Evolutionary conservation across 805 yeast species (phyloP).

Genomic region (Monosporozyma servazzii): DNA sequence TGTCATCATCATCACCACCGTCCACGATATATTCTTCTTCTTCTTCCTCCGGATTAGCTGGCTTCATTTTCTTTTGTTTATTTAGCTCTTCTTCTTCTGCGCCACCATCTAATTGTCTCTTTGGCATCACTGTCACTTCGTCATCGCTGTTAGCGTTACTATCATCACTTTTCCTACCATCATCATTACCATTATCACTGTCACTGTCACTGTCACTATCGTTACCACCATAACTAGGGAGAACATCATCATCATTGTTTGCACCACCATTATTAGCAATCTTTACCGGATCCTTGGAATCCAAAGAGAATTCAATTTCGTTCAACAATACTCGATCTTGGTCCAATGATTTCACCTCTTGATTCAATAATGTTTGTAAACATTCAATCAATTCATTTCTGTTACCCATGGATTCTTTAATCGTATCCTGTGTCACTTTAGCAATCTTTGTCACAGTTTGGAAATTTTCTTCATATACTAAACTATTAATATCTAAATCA

Average conservation of each 20-base stretch:
- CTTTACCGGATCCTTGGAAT: slow-evolving; percentile 18
- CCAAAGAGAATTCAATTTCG: slow-evolving; percentile 21
- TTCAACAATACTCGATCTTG: slow-evolving; percentile 22
- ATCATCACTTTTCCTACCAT: not conserved
- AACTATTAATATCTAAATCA: slow-evolving; percentile 22
- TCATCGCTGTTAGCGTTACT: not conserved
- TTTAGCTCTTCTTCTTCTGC: slow-evolving; percentile 2
- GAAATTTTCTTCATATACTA: slow-evolving; percentile 22
- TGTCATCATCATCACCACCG: slow-evolving; percentile 4
- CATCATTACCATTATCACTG: not conserved
- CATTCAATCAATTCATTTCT: slow-evolving; percentile 22
- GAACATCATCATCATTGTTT: slow-evolving; percentile 10
- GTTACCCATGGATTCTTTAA: slow-evolving; percentile 21
- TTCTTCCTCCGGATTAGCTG: slow-evolving; percentile 5
- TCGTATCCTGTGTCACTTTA: slow-evolving; percentile 22
- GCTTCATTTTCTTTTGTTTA: slow-evolving; percentile 4
- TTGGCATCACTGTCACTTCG: not conserved
- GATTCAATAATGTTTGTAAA: slow-evolving; percentile 20
- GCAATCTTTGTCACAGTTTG: slow-evolving; percentile 28
- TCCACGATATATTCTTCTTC: slow-evolving; percentile 12
- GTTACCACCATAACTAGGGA: slow-evolving; percentile 25
- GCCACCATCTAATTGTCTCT: not conserved
- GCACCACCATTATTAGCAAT: not conserved
- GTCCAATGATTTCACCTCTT: slow-evolving; percentile 19
- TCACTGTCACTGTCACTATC: slow-evolving; percentile 12